phyloP scores from a whole-genome alignment of 1,284 basidiomycete genomes.

The Fistulina hepatica region DNA sequence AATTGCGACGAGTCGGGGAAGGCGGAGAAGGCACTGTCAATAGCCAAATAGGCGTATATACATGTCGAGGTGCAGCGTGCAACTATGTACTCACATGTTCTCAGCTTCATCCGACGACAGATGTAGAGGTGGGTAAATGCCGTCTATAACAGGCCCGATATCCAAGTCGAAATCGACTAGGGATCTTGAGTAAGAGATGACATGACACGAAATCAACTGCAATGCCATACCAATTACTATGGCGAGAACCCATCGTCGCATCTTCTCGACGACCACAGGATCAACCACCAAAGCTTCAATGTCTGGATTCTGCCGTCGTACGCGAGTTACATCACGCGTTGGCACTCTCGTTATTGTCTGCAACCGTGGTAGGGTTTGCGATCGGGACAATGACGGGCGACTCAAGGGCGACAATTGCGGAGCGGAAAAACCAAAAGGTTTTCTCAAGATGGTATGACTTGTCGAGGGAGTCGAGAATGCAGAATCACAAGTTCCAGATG shows the following conservation, averaged over 20 bases:
- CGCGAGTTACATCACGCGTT: no score
- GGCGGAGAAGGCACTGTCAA: conserved; percentile 79
- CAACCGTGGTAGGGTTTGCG: background rate
- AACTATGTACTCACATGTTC: conserved; percentile 60
- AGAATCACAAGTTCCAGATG: background rate
- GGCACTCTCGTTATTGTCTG: background rate
- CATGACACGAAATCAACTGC: background rate
- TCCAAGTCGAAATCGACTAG: conserved; percentile 80
- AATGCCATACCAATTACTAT: background rate
- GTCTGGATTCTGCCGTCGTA: background rate
- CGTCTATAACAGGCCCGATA: conserved; percentile 73
- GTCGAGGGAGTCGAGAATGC: background rate
- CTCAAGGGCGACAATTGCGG: background rate
- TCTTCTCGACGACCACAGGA: background rate
- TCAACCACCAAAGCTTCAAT: background rate
- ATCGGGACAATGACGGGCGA: background rate
- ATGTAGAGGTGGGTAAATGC: conserved; percentile 52
- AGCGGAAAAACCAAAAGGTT: background rate
- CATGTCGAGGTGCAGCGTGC: conserved; percentile 1
- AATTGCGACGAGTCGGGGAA: conserved; percentile 88
- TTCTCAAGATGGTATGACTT: background rate
- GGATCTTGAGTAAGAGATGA: background rate
- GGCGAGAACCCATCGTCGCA: background rate
- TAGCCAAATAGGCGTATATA: conserved; percentile 6
- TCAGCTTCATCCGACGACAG: conserved; percentile 60